phyloP scores from a whole-genome alignment of 169 alveolate genomes.

The Eimeria tenella region DNA sequence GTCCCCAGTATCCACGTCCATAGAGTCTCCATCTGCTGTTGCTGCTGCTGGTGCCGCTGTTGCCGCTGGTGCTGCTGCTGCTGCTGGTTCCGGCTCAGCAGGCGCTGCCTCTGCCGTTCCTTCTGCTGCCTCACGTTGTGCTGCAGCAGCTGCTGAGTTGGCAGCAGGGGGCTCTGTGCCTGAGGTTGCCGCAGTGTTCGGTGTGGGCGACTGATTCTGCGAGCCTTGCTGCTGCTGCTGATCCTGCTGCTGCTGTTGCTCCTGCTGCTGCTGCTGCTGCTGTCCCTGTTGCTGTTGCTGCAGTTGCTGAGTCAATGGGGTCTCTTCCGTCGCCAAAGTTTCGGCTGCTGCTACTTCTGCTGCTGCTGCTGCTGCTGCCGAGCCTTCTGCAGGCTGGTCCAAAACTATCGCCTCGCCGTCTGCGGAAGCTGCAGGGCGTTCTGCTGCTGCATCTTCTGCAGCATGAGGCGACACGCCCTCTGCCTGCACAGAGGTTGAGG shows the following conservation, averaged over 20 bases:
- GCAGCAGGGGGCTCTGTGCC: neutral
- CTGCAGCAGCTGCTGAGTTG: neutral
- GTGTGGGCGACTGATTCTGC: neutral
- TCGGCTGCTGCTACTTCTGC: neutral
- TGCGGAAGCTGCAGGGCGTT: neutral
- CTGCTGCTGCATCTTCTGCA: neutral
- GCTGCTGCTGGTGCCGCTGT: constrained; percentile 20
- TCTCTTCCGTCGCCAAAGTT: neutral
- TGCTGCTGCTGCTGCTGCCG: neutral
- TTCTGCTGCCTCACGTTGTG: constrained; percentile 35
- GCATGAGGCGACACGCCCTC: neutral
- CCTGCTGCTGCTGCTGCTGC: neutral
- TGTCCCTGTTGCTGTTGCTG: neutral
- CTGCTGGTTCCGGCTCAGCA: constrained; percentile 20
- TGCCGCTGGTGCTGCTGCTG: constrained; percentile 46
- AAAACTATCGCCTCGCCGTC: neutral
- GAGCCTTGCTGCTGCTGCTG: constrained; percentile 45
- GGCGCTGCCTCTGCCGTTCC: constrained; percentile 6
- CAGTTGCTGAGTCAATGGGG: neutral
- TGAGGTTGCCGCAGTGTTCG: constrained; percentile 1
- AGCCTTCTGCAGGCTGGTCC: neutral
- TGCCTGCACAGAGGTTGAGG: neutral
- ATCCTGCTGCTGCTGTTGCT: constrained; percentile 9
- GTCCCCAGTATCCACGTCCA: neutral
- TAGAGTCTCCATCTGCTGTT: constrained; percentile 8